A percentile compares a stretch with the other conserved stretches of the same genome.
phyloP scores from a whole-genome alignment of 495 filamentous ascomycete genomes.

The Cercophora sp. region DNA sequence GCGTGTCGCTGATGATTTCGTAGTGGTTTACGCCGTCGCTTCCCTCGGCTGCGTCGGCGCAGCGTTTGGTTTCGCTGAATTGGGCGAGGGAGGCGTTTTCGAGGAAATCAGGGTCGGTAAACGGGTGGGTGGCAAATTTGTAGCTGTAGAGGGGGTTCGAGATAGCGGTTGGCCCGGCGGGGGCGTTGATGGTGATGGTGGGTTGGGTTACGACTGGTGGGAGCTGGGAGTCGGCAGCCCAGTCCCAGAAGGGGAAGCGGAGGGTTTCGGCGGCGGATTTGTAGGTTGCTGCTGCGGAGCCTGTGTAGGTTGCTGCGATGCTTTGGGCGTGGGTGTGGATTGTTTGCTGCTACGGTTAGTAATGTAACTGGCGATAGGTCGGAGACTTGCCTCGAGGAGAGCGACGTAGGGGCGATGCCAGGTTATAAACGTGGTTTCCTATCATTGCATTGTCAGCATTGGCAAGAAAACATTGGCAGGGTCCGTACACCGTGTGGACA shows the following conservation, averaged over 20 bases:
- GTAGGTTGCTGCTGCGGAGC: slow-evolving; percentile 20
- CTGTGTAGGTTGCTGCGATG: slow-evolving; percentile 25
- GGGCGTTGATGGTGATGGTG: slow-evolving; percentile 20
- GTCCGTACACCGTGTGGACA: slow-evolving; percentile 39
- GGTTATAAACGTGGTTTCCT: slow-evolving; percentile 28
- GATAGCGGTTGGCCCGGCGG: slow-evolving; percentile 16
- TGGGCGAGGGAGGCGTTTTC: neutral
- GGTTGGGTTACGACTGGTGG: slow-evolving; percentile 20
- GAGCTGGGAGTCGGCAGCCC: slow-evolving; percentile 22
- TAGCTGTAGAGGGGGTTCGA: slow-evolving; percentile 34
- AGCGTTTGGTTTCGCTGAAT: slow-evolving; percentile 6
- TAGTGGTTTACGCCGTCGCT: neutral
- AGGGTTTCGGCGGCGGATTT: slow-evolving; percentile 23
- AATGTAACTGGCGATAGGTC: neutral
- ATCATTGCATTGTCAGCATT: too few relatives aligned
- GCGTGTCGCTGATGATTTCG: neutral
- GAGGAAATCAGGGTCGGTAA: slow-evolving; percentile 5
- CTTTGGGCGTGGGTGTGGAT: slow-evolving; percentile 24
- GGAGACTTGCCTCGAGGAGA: slow-evolving; percentile 32
- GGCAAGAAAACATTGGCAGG: too few relatives aligned
- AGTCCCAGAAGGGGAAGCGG: slow-evolving; percentile 39
- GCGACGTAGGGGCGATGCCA: slow-evolving; percentile 36
- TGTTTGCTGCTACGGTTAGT: slow-evolving; percentile 23
- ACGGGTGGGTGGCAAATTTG: slow-evolving; percentile 20
- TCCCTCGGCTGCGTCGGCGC: neutral